These are phyloP conservation scores for Suillus cothurnatus DNA, from an alignment of 768 basidiomycete genomes.

Conservation along the genomic window DNA sequence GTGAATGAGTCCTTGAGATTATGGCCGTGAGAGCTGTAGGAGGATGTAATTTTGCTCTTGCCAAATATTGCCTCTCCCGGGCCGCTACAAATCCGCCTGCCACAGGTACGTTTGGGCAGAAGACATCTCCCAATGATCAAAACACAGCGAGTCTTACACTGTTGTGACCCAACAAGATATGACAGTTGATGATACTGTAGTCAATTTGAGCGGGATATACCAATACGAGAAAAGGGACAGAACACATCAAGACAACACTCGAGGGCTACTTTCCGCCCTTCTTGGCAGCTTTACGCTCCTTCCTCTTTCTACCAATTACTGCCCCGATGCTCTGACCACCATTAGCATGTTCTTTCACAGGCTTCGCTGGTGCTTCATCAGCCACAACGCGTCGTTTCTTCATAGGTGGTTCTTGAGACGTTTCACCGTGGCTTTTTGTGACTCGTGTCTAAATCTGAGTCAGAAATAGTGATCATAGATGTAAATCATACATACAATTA, in stretches of 20 bases:
- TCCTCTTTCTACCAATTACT: slow-evolving; percentile 81
- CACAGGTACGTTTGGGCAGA: not conserved
- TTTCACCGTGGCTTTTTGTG: slow-evolving; percentile 13
- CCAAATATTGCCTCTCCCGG: not conserved
- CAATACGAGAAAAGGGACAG: not conserved
- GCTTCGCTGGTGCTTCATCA: slow-evolving; percentile 23
- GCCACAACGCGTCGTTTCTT: slow-evolving; percentile 44
- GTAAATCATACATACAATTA: slow-evolving; percentile 3
- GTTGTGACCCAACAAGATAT: not conserved
- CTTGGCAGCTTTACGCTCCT: slow-evolving; percentile 52
- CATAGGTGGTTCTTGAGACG: slow-evolving; percentile 35
- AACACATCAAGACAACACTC: not conserved
- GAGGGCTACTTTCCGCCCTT: slow-evolving; percentile 4
- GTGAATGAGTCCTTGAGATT: too few species aligned
- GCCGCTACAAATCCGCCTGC: not conserved
- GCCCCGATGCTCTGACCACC: slow-evolving; percentile 56
- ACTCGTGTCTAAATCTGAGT: slow-evolving; percentile 3
- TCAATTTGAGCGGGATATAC: not conserved
- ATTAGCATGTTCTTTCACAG: slow-evolving; percentile 25
- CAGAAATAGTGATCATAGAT: not conserved
- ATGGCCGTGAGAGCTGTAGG: too few species aligned
- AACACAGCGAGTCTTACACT: not conserved
- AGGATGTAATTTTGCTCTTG: not conserved
- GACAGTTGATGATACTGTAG: not conserved
- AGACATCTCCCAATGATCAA: not conserved